These are phyloP conservation scores for Metschnikowia corniflorae DNA, from an alignment of 805 yeast genomes.

Conservation along the genomic window DNA sequence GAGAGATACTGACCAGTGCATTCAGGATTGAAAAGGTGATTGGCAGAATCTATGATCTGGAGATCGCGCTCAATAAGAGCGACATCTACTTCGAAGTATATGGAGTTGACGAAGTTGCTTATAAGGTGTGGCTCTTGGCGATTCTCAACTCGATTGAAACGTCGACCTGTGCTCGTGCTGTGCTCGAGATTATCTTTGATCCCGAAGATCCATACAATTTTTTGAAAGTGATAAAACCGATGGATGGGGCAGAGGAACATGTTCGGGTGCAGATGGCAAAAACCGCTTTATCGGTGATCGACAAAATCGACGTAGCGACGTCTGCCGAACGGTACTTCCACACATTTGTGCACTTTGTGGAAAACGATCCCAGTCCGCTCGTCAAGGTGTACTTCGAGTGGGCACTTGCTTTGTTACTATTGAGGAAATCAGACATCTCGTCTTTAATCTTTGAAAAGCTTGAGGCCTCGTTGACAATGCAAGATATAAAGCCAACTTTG, in stretches of 20 bases:
- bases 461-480: conserved; percentile 14
- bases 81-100: conserved; percentile 46
- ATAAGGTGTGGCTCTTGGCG: conserved; percentile 49
- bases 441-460: conserved; percentile 19
- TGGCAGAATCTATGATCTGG: conserved; percentile 48
- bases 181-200: conserved; percentile 37
- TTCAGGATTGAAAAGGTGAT: conserved; percentile 60
- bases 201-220: conserved; percentile 40
- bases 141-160: conserved; percentile 37
- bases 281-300: conserved; percentile 46
- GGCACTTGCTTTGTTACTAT: conserved; percentile 52
- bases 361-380: conserved; percentile 71
- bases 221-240: conserved; percentile 47
- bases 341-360: conserved; percentile 34
- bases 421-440: conserved; percentile 21
- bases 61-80: conserved; percentile 27
- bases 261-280: conserved; percentile 56
- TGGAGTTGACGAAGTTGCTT: conserved; percentile 55
- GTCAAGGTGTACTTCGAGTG: conserved; percentile 78
- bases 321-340: conserved; percentile 20
- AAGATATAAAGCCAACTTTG: conserved; percentile 43
- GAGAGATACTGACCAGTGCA: conserved; percentile 53
- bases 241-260: conserved; percentile 70
- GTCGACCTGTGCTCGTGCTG: conserved; percentile 23
- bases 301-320: conserved; percentile 23